A percentile compares a stretch with the other conserved stretches of the same genome.
These are phyloP conservation scores for Pyricularia sp. DNA, from an alignment of 2,329 filamentous ascomycete genomes.

Conservation along the genomic window DNA sequence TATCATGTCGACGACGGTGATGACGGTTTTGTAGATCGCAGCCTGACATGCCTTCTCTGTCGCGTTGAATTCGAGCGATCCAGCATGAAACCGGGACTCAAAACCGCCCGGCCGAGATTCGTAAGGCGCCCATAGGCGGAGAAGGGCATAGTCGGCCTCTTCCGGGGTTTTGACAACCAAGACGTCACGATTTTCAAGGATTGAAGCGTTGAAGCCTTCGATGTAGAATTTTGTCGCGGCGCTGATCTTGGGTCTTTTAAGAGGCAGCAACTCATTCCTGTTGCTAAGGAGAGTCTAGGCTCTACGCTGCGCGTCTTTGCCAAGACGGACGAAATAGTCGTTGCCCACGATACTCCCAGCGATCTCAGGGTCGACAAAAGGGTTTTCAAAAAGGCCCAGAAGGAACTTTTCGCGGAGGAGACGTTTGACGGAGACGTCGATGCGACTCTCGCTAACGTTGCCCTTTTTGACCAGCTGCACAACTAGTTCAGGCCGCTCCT, in stretches of 20 bases:
- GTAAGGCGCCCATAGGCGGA: neutral
- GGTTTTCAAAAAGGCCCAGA: no score
- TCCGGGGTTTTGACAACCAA: slow-evolving; percentile 20
- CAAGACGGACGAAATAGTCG: neutral
- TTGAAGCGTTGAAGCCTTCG: slow-evolving; percentile 12
- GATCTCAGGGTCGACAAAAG: slow-evolving; percentile 4
- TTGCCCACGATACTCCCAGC: slow-evolving; percentile 17
- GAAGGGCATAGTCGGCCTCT: slow-evolving; percentile 25
- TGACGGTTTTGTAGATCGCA: slow-evolving; percentile 23
- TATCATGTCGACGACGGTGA: slow-evolving; percentile 31
- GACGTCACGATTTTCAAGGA: neutral
- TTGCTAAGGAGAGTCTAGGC: neutral
- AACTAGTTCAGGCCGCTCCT: no score
- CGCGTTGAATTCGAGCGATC: neutral
- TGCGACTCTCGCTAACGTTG: no score
- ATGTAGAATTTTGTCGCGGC: slow-evolving; percentile 37
- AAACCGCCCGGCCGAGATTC: neutral
- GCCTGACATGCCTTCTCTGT: neutral
- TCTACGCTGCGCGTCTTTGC: neutral
- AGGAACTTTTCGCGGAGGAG: no score
- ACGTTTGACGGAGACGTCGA: no score
- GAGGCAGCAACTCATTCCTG: neutral
- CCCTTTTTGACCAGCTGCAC: no score
- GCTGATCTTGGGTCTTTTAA: neutral
- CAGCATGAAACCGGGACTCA: neutral